These are phyloP conservation scores for Fusarium pseudonygamai DNA, from an alignment of 2,329 filamentous ascomycete species.

Conservation along the genomic window DNA sequence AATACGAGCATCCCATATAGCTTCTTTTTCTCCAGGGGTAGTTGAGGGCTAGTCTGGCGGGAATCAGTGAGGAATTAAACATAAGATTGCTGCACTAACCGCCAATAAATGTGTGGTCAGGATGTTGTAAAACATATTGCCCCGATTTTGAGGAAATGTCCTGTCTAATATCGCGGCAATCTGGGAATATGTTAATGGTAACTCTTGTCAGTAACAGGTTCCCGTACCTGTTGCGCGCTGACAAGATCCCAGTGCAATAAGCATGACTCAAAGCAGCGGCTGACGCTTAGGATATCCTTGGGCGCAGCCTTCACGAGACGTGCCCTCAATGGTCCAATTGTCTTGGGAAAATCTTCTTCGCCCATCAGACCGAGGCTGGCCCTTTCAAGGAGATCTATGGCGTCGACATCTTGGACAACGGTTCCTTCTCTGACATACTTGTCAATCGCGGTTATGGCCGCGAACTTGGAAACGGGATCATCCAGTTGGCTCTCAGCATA, in stretches of 20 bases:
- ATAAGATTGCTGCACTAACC: constrained; percentile 48
- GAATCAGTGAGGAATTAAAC: constrained; percentile 7
- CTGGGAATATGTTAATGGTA: constrained; percentile 35
- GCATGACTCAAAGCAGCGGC: constrained; percentile 62
- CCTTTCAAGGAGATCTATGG: constrained; percentile 65
- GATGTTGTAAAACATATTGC: constrained; percentile 65
- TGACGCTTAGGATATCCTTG: constrained; percentile 53
- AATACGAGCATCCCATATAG: constrained; percentile 62
- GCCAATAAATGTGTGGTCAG: constrained; percentile 62
- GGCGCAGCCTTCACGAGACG: constrained; percentile 64
- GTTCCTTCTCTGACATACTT: constrained; percentile 58
- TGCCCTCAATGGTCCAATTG: constrained; percentile 60
- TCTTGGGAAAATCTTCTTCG: constrained; percentile 56
- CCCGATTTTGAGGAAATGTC: constrained; percentile 58
- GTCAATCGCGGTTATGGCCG: constrained; percentile 56
- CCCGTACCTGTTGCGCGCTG: constrained; percentile 64
- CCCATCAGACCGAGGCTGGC: constrained; percentile 53
- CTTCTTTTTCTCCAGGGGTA: constrained; percentile 58
- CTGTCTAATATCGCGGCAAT: constrained; percentile 65
- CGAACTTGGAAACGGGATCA: constrained; percentile 56
- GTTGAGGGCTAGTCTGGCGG: constrained; percentile 56
- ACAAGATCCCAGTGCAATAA: constrained; percentile 64
- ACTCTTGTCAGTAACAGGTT: neutral
- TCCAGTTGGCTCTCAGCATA: constrained; percentile 64
- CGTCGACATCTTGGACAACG: constrained; percentile 59